These are phyloP conservation scores for Gossypium australe DNA, from an alignment of 345 rosid species.

Conservation along the genomic window DNA sequence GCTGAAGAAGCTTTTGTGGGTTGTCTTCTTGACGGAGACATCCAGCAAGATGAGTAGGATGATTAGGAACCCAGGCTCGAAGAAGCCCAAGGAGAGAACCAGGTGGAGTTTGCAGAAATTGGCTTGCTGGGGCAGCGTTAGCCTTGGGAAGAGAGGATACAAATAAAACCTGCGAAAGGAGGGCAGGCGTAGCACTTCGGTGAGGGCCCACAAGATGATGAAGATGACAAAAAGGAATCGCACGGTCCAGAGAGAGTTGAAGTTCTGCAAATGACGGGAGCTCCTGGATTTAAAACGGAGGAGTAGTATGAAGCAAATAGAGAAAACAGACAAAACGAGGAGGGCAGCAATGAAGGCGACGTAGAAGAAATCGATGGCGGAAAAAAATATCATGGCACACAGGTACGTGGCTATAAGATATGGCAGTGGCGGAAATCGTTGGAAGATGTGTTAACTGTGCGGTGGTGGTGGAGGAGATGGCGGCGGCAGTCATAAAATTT, in stretches of 20 bases:
- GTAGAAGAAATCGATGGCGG: constrained; percentile 33
- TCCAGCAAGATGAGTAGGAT: constrained; percentile 51
- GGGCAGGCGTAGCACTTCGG: constrained; percentile 42
- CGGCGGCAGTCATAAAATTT: background rate
- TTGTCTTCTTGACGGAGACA: constrained; percentile 39
- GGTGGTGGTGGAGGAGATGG: background rate
- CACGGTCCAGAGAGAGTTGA: constrained; percentile 63
- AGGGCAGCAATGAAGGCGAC: constrained; percentile 27
- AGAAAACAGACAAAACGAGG: constrained; percentile 41
- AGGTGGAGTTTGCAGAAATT: constrained; percentile 40
- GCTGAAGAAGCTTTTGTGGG: constrained; percentile 33
- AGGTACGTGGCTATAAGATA: background rate
- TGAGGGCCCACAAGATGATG: constrained; percentile 40
- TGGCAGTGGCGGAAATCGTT: background rate
- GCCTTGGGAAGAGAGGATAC: constrained; percentile 1
- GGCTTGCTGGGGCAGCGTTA: constrained; percentile 10
- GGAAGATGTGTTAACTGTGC: background rate
- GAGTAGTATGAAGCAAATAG: constrained; percentile 39
- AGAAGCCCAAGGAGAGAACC: constrained; percentile 49
- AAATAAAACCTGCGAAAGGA: constrained; percentile 21
- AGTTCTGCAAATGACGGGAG: constrained; percentile 34
- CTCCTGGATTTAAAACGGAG: constrained; percentile 38
- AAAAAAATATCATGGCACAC: constrained; percentile 15
- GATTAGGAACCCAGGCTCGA: constrained; percentile 54
- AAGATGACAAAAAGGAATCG: constrained; percentile 47